Percentiles rank a stretch among this genome's conserved stretches.
phyloP scores from a whole-genome alignment of 1,284 basidiomycete genomes.

The Ganoderma resinaceum region DNA sequence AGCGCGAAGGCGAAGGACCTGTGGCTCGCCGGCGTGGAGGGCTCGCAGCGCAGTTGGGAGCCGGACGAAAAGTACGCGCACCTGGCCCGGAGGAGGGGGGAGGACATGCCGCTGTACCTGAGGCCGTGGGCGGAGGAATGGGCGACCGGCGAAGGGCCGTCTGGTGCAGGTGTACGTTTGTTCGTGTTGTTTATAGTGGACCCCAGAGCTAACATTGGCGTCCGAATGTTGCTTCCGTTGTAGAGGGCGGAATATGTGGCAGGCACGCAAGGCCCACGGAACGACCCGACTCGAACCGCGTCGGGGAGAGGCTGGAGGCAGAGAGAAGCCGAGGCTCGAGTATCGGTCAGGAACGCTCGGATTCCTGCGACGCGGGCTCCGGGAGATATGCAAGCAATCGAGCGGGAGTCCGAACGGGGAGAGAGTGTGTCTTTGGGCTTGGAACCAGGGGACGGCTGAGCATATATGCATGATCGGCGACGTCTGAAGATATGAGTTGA shows the following conservation, averaged over 20 bases:
- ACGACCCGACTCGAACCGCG: neutral
- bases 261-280: neutral
- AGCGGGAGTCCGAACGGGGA: neutral
- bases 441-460: neutral
- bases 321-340: neutral
- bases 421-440: neutral
- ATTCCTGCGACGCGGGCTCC: neutral
- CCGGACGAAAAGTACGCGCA: neutral
- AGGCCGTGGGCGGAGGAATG: neutral
- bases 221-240: neutral
- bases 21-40: constrained; percentile 1
- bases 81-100: neutral
- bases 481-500: neutral
- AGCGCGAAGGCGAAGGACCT: neutral
- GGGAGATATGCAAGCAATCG: neutral
- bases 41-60: neutral
- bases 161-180: neutral
- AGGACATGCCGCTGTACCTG: constrained; percentile 3
- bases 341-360: neutral
- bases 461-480: neutral
- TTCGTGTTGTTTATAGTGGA: neutral
- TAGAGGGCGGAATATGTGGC: neutral
- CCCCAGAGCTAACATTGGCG: neutral
- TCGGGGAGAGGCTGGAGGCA: neutral
- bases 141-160: neutral